A percentile compares a stretch with the other conserved stretches of the same genome.
Conservation (phyloP, 1,284 basidiomycete genomes). For the Ustilago tritici region DNA sequence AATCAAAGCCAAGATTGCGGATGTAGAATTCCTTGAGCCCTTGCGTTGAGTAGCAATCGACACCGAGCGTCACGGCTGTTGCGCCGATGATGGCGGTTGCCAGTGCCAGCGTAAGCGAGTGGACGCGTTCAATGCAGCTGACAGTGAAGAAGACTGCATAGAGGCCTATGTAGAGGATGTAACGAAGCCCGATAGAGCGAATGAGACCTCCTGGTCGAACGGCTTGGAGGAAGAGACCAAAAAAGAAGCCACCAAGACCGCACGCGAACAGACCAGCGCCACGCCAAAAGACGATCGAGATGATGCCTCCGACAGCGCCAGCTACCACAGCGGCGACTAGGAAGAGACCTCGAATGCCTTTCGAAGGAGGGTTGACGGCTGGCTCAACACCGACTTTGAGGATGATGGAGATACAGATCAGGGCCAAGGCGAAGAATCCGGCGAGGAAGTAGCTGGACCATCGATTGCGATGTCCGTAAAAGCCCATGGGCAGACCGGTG, state of each 20-base stretch:
- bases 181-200: slow-evolving; percentile 79
- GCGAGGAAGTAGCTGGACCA: slow-evolving; percentile 71
- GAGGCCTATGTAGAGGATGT: slow-evolving; percentile 85
- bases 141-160: slow-evolving; percentile 45
- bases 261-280: slow-evolving; percentile 46
- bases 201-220: slow-evolving; percentile 86
- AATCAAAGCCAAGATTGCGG: slow-evolving; percentile 87
- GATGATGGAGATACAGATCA: slow-evolving; percentile 88
- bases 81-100: slow-evolving; percentile 89
- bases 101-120: slow-evolving; percentile 69
- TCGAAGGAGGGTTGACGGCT: slow-evolving; percentile 82
- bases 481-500: slow-evolving; percentile 87
- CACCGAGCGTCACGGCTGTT: slow-evolving; percentile 89
- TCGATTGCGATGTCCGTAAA: slow-evolving; percentile 78
- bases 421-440: slow-evolving; percentile 86
- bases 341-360: slow-evolving; percentile 86
- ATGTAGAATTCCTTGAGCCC: slow-evolving; percentile 95
- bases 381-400: slow-evolving; percentile 86
- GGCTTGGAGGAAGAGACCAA: slow-evolving; percentile 88
- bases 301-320: slow-evolving; percentile 82
- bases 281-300: slow-evolving; percentile 70
- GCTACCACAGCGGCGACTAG: slow-evolving; percentile 84
- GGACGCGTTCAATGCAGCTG: slow-evolving; percentile 52
- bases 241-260: slow-evolving; percentile 83
- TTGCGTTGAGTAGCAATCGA: slow-evolving; percentile 80